A percentile compares a stretch with the other conserved stretches of the same genome.
Conservation (phyloP, 176 grass and related monocot species). For the Raddia guianensis region DNA sequence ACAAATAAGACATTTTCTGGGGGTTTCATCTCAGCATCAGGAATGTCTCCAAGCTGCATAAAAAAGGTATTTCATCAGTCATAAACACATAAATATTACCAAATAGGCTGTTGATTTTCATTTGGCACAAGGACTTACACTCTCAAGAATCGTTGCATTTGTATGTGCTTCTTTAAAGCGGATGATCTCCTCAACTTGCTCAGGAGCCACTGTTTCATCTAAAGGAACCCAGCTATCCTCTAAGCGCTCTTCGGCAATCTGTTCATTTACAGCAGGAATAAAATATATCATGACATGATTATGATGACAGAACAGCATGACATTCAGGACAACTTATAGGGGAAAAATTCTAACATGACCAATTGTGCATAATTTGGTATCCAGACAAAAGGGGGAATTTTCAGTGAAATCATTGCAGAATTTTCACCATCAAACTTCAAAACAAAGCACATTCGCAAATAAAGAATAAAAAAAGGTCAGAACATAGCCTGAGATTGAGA, state of each 20-base stretch:
- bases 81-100: neutral
- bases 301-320: neutral
- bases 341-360: neutral
- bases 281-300: constrained; percentile 1
- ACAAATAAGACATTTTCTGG: constrained; percentile 95
- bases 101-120: constrained; percentile 8
- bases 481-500: too few species aligned
- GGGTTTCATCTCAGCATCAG: constrained; percentile 89
- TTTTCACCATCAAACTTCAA: neutral
- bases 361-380: neutral
- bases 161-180: constrained; percentile 88
- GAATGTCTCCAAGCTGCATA: constrained; percentile 88
- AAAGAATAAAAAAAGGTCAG: too few species aligned
- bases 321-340: neutral
- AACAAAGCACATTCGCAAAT: neutral
- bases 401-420: neutral
- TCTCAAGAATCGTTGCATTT: constrained; percentile 93
- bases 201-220: constrained; percentile 71
- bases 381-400: neutral
- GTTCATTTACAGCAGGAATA: constrained; percentile 18
- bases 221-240: constrained; percentile 95
- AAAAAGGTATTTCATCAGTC: constrained; percentile 32
- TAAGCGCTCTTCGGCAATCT: constrained; percentile 82
- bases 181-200: constrained; percentile 82
- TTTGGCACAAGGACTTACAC: constrained; percentile 58